Base-by-base conservation (phyloP, 257 asterid genomes). In the Salvia rosmarinus region DNA sequence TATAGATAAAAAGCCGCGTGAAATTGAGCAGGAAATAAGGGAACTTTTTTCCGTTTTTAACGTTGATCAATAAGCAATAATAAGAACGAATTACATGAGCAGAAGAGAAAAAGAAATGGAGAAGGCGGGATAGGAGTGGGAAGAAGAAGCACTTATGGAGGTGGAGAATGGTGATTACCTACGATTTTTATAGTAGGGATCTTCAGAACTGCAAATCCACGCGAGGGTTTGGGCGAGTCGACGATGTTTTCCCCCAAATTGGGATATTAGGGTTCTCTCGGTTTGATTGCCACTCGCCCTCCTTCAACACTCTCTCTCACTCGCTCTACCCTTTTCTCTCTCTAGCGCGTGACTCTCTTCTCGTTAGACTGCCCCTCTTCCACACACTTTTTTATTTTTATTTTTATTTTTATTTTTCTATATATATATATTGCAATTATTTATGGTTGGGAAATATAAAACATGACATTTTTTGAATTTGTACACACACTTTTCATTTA, bases 211-310 rank as follows among this genome's bases (percentile, higher is more conserved):
- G 88, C 82, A 79, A 84, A 79, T 83, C 85, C 92, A 86, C 95
- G 95, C 95, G 95, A 86, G 82, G 88, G 87, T 71, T 71, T 77
- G 84, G 69, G 95, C 95, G 92, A 82, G 90, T 86, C 87, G 85
- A 72, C 79, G 82, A 74, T 51, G 62, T 64, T 69, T 62, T 66
- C 76, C 78, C 76, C 77, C 70, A 82, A 79, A n/a, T 82, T 80
- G 60, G 85, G 82, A 70, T 77, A 84, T 84, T 84, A 82, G 86
- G 89, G 89, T 82, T 84, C 66, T 51, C 64, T 77, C 76, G 44
- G 77, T 59, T 35, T 62, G 77, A 57, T 67, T 78, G 73, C 84
- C 80, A 71, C 83, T 75, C 80, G 81, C 83, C 71, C 71, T 65
- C 30, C 10, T 62, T 63, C 77, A 62, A 70, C 78, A 73, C 76